Evolutionary conservation across 805 yeast genomes (phyloP).

Genomic region (Wickerhamiella domercqiae): DNA sequence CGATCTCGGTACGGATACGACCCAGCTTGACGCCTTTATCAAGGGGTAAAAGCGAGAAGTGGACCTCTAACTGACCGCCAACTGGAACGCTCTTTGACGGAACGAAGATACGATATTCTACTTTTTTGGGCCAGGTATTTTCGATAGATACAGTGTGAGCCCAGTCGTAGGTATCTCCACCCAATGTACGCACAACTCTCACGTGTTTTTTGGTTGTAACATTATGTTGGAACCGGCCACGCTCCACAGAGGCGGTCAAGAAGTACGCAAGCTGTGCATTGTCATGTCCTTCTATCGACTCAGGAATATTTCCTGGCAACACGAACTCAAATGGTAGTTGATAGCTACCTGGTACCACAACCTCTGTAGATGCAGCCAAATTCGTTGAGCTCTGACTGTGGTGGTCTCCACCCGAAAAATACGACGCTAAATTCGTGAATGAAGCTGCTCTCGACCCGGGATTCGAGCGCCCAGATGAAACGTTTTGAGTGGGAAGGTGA

Average conservation of each 20-base stretch:
- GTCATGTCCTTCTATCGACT: slow-evolving; percentile 79
- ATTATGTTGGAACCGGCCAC: slow-evolving; percentile 60
- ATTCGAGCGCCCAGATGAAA: slow-evolving; percentile 5
- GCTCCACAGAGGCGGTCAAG: slow-evolving; percentile 64
- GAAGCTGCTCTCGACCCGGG: slow-evolving; percentile 14
- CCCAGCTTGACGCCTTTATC: slow-evolving; percentile 70
- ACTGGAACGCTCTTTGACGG: slow-evolving; percentile 84
- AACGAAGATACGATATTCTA: slow-evolving; percentile 73
- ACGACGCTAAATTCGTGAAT: slow-evolving; percentile 20
- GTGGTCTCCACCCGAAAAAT: slow-evolving; percentile 12
- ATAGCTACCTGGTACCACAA: slow-evolving; percentile 47
- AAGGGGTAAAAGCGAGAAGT: slow-evolving; percentile 60
- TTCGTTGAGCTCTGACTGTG: background rate
- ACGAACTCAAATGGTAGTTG: slow-evolving; percentile 80
- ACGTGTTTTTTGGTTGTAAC: slow-evolving; percentile 54
- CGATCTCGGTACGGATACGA: slow-evolving; percentile 47
- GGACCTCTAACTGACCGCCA: slow-evolving; percentile 62
- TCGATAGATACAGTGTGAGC: slow-evolving; percentile 88
- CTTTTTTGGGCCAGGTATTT: slow-evolving; percentile 88
- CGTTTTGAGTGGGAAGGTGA: slow-evolving; percentile 11
- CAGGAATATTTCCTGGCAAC: slow-evolving; percentile 71
- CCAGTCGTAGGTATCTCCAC: slow-evolving; percentile 74
- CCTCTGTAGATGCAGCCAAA: slow-evolving; percentile 1
- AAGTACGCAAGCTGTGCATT: slow-evolving; percentile 61
- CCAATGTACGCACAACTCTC: slow-evolving; percentile 70